These are phyloP conservation scores for Lepiota venenata DNA, from an alignment of 768 basidiomycete genomes.

Conservation along the genomic window DNA sequence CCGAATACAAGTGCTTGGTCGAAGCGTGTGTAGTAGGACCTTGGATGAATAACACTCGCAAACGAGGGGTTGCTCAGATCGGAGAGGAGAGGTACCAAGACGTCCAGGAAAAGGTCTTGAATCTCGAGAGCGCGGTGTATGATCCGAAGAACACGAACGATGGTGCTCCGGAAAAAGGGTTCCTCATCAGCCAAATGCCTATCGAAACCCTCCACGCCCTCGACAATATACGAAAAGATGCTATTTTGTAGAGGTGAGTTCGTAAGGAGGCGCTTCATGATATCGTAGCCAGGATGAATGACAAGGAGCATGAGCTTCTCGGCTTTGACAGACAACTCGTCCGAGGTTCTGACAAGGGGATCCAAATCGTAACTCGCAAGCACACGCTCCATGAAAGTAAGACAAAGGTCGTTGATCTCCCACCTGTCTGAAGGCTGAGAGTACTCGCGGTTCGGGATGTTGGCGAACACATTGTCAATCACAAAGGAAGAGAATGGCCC, in stretches of 20 bases:
- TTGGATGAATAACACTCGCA: slow-evolving; percentile 53
- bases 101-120: slow-evolving; percentile 87
- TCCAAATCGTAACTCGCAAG: slow-evolving; percentile 82
- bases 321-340: slow-evolving; percentile 47
- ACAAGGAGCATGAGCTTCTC: slow-evolving; percentile 56
- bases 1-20: slow-evolving; percentile 73
- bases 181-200: slow-evolving; percentile 66
- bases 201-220: slow-evolving; percentile 76
- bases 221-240: slow-evolving; percentile 76
- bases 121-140: slow-evolving; percentile 78
- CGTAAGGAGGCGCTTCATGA: slow-evolving; percentile 77
- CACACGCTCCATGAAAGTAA: slow-evolving; percentile 82
- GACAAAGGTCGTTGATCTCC: slow-evolving; percentile 81
- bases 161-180: slow-evolving; percentile 68
- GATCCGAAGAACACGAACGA: slow-evolving; percentile 80
- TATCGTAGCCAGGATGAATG: slow-evolving; percentile 83
- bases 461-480: slow-evolving; percentile 84
- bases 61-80: slow-evolving; percentile 58
- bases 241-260: slow-evolving; percentile 67
- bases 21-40: slow-evolving; percentile 69
- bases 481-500: slow-evolving; percentile 84
- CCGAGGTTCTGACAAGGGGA: slow-evolving; percentile 54
- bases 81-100: slow-evolving; percentile 73
- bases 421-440: slow-evolving; percentile 73
- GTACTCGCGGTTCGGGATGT: slow-evolving; percentile 74